phyloP scores from a whole-genome alignment of 306 rosid species.

The Pueraria montana region DNA sequence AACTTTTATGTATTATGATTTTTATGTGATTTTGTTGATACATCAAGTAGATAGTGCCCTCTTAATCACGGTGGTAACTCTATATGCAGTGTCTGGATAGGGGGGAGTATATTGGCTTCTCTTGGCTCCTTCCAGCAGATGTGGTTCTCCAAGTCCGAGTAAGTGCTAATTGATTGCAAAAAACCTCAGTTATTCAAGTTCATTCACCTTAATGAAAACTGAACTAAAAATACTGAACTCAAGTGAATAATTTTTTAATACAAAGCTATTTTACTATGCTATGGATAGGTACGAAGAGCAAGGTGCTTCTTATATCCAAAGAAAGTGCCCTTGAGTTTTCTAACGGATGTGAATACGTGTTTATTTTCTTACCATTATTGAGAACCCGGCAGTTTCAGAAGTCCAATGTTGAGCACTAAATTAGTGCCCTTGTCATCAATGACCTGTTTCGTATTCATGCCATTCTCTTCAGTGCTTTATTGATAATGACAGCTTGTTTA shows the following conservation, averaged over 20 bases:
- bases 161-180: conserved; percentile 43
- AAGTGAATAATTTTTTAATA: conserved; percentile 11
- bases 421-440: conserved; percentile 23
- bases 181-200: not conserved
- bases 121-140: conserved; percentile 96
- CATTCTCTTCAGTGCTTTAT: not conserved
- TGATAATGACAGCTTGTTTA: conserved; percentile 16
- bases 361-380: conserved; percentile 23
- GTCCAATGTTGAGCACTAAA: not conserved
- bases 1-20: not conserved
- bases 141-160: conserved; percentile 97
- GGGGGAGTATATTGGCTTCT: conserved; percentile 98
- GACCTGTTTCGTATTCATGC: conserved; percentile 24
- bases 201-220: not conserved
- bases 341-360: conserved; percentile 30
- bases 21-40: not conserved
- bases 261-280: not conserved
- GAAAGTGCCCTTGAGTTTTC: conserved; percentile 82
- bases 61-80: conserved; percentile 41
- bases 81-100: conserved; percentile 91
- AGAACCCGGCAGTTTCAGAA: conserved; percentile 15
- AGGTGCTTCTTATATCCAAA: conserved; percentile 96
- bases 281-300: conserved; percentile 93
- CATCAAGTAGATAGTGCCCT: not conserved
- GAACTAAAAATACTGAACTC: not conserved